These are phyloP conservation scores for Ramalina intermedia DNA, from an alignment of 495 filamentous ascomycete genomes.

Conservation along the genomic window DNA sequence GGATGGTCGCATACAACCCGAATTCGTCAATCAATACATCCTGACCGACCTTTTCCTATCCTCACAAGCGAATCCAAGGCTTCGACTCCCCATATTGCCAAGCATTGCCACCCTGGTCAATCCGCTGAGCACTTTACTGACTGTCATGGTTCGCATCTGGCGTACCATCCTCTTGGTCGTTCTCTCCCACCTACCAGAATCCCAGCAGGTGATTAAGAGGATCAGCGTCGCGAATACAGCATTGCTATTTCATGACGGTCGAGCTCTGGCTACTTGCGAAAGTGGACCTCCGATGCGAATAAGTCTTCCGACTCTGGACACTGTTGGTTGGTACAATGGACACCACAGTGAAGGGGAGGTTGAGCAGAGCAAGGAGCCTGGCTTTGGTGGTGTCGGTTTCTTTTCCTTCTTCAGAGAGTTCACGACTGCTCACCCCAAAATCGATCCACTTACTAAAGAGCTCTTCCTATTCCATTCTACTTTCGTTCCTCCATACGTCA, in stretches of 20 bases:
- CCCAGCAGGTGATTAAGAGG: conserved; percentile 37
- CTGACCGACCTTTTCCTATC: conserved; percentile 47
- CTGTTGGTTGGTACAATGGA: conserved; percentile 54
- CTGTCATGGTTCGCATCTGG: conserved; percentile 30
- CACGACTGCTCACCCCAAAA: conserved; percentile 53
- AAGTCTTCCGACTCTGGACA: conserved; percentile 42
- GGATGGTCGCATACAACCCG: conserved; percentile 28
- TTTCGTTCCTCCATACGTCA: conserved; percentile 45
- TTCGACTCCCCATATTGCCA: conserved; percentile 39
- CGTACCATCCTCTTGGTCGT: conserved; percentile 38
- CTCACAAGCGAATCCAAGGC: conserved; percentile 25
- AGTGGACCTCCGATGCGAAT: conserved; percentile 52
- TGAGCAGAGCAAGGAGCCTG: conserved; percentile 11
- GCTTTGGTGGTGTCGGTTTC: conserved; percentile 36
- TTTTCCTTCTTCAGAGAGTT: conserved; percentile 47
- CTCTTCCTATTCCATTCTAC: conserved; percentile 49
- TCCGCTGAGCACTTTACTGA: conserved; percentile 27
- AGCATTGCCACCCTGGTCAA: conserved; percentile 48
- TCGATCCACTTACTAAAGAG: conserved; percentile 44
- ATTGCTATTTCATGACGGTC: conserved; percentile 47
- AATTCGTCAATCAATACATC: conserved; percentile 51
- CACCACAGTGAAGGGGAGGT: conserved; percentile 32
- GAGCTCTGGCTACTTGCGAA: conserved; percentile 51
- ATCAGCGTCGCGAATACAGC: conserved; percentile 53
- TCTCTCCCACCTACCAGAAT: conserved; percentile 38